Percentiles rank a stretch among this genome's conserved stretches.
These are phyloP conservation scores for Yamadazyma epiphylla DNA, from an alignment of 1,139 yeast genomes.

Conservation along the genomic window DNA sequence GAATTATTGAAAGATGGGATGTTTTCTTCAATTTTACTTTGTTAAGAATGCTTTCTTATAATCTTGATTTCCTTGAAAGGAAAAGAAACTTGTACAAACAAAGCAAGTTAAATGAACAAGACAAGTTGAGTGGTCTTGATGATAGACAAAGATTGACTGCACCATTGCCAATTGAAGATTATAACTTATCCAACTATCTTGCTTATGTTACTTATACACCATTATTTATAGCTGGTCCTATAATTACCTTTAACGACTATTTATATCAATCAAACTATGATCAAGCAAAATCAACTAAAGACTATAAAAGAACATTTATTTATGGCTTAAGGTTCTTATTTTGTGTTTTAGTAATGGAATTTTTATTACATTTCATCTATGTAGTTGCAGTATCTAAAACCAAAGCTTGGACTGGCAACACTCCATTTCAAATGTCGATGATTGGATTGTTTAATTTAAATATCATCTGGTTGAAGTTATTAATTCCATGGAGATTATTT, in stretches of 20 bases:
- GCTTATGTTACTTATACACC: conserved; percentile 86
- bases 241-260: conserved; percentile 88
- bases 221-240: conserved; percentile 91
- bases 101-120: conserved; percentile 8
- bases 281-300: conserved; percentile 38
- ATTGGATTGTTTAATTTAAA: conserved; percentile 86
- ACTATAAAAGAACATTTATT: conserved; percentile 44
- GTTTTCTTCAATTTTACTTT: conserved; percentile 90
- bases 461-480: conserved; percentile 85
- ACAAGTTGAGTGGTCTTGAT: conserved; percentile 24
- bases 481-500: conserved; percentile 95
- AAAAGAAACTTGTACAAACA: conserved; percentile 12
- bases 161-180: conserved; percentile 59
- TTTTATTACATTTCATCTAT: conserved; percentile 79
- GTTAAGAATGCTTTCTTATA: conserved; percentile 78
- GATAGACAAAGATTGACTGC: conserved; percentile 70
- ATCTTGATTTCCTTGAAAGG: conserved; percentile 66
- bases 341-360: conserved; percentile 85
- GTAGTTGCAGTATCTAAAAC: conserved; percentile 91
- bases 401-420: conserved; percentile 84
- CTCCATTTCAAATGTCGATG: conserved; percentile 94
- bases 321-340: conserved; percentile 68
- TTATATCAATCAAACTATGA: conserved; percentile 60
- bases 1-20: conserved; percentile 90
- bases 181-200: conserved; percentile 58